Conservation (phyloP, 2,329 filamentous ascomycete species). For the Phaeomoniella chlamydospora region DNA sequence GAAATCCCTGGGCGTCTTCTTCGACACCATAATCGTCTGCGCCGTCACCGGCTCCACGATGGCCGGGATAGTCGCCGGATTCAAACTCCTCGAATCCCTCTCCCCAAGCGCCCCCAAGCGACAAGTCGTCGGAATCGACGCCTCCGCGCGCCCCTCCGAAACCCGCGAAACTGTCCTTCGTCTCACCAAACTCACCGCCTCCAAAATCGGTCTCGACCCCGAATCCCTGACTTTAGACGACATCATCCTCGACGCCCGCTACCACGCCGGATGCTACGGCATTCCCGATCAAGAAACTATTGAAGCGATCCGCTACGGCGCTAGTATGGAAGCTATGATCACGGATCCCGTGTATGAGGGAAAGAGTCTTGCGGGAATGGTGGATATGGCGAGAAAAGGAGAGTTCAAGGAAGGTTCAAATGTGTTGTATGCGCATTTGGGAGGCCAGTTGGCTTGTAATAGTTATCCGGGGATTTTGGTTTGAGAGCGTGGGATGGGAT, state of each 20-base stretch:
- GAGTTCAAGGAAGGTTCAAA: conserved; percentile 37
- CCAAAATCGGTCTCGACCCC: conserved; percentile 45
- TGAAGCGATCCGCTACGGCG: conserved; percentile 54
- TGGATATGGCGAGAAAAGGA: conserved; percentile 49
- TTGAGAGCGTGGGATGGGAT: too few relatives aligned
- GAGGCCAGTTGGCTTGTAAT: conserved; percentile 55
- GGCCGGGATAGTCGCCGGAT: conserved; percentile 59
- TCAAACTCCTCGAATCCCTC: conserved; percentile 45
- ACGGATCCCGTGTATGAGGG: conserved; percentile 66
- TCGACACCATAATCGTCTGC: conserved; percentile 54
- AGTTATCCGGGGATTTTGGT: conserved; percentile 39
- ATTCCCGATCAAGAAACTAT: conserved; percentile 51
- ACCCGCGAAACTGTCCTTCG: conserved; percentile 52
- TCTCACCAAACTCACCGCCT: conserved; percentile 50
- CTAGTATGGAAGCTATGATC: conserved; percentile 55
- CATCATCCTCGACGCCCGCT: conserved; percentile 48
- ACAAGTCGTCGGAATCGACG: conserved; percentile 54
- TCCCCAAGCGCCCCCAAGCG: conserved; percentile 24
- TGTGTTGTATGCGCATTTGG: conserved; percentile 57
- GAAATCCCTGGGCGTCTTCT: conserved; percentile 44
- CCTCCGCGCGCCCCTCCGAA: conserved; percentile 41
- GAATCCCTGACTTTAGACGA: conserved; percentile 48
- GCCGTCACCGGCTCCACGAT: conserved; percentile 58
- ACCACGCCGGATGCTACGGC: conserved; percentile 55
- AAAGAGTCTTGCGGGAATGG: conserved; percentile 59